Percentiles rank a stretch among this genome's conserved stretches.
phyloP scores from a whole-genome alignment of 1,139 yeast species.

The Spathaspora sp. region DNA sequence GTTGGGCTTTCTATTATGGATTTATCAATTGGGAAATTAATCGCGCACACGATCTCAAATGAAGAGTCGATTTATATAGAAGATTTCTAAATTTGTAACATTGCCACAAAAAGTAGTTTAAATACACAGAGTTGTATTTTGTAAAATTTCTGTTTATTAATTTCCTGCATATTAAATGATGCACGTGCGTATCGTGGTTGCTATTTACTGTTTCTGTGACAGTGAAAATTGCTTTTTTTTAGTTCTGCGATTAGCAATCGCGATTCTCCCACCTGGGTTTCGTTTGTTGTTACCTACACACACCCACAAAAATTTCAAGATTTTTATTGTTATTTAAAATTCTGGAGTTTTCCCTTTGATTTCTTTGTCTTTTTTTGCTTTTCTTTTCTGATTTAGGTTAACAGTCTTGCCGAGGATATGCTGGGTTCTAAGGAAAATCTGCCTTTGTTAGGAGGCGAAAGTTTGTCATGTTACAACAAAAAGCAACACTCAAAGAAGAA shows the following conservation, averaged over 20 bases:
- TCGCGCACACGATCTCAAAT: constrained; percentile 17
- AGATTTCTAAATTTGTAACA: constrained; percentile 12
- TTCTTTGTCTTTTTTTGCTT: constrained; percentile 2
- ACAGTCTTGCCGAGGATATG: background rate
- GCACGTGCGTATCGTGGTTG: background rate
- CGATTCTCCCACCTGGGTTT: background rate
- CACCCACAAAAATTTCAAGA: background rate
- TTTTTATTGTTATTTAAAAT: background rate
- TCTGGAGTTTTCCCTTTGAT: background rate
- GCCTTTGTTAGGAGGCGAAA: constrained; percentile 16
- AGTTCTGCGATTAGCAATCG: background rate
- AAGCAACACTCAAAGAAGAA: constrained; percentile 6
- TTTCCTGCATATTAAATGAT: background rate
- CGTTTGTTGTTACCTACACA: background rate
- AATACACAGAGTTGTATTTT: background rate
- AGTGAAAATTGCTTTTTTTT: background rate
- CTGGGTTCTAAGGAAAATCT: constrained; percentile 9
- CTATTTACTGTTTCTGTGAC: background rate
- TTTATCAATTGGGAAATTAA: constrained; percentile 40
- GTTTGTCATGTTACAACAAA: constrained; percentile 10
- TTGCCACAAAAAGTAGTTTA: background rate
- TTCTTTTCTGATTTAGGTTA: background rate
- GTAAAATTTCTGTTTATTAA: background rate
- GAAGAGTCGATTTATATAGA: constrained; percentile 12
- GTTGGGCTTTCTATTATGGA: constrained; percentile 69